Evolutionary conservation across 306 rosid genomes (phyloP), one percentile per base, ranked within the genome.

Genomic region (Arachis stenosperma): DNA sequence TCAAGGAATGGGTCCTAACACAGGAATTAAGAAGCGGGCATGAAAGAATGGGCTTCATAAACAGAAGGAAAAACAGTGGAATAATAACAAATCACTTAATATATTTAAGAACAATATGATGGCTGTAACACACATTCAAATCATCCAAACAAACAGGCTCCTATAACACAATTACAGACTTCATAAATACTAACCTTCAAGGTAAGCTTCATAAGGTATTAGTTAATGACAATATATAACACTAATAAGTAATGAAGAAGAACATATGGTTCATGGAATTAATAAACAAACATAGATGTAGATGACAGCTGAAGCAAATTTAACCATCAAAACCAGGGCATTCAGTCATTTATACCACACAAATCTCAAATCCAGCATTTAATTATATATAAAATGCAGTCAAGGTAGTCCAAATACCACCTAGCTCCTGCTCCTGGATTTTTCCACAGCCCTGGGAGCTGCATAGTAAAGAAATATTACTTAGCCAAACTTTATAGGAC

Each of bases 381-480:
- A 69, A 70, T 46, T 50, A 64, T 54, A 74, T 72, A 78, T 75
- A 41, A 48, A 78, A 64, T 44, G 61, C 73, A 79, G 76, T 71
- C 51, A 62, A 41, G 2, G 37, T 42, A 71, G 62, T 79, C 59
- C 70, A 58, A 17, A 47, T 48, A 61, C 63, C 57, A 69, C 64
- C 80, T 78, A 82, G 74, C 78, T 41, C 82, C 82, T 73, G 80
- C 71, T 82, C 82, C 51, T 82, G 66, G 82, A 82, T 73, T 78
- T 82, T 61, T 82, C 85, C 82, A 78, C 63, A 5, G 82, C 85
- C 74, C 85, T 62, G 1, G 82, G 82, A 68, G 85, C 98, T 92
- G 88, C 40, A 13, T 71, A 72, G 43, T 72, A 58, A 47, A 69
- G 30, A 51, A 55, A 73, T 46, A 61, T 15, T 9, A 22, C 57